phyloP scores from a whole-genome alignment of 2,329 filamentous ascomycete species.

The Gnomoniopsis smithogilvyi region DNA sequence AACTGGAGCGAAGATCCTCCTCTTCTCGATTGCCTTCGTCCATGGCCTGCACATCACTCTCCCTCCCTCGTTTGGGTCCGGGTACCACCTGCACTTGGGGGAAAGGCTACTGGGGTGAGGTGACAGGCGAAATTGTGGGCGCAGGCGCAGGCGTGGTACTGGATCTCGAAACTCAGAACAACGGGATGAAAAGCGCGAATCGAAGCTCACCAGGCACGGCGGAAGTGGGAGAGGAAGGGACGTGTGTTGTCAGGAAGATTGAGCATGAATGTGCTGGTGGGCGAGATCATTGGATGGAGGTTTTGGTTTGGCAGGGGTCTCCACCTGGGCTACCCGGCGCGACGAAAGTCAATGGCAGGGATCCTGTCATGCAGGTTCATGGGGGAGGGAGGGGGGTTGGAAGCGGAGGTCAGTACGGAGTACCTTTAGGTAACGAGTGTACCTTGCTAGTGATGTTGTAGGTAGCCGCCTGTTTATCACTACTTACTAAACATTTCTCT shows the following conservation, averaged over 20 bases:
- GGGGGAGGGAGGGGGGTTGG: no score
- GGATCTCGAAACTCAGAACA: neutral
- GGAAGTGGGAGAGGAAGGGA: neutral
- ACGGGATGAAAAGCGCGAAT: neutral
- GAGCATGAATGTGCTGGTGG: neutral
- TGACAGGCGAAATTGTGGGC: neutral
- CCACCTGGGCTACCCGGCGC: no score
- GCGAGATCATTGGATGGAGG: neutral
- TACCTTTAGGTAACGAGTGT: no score
- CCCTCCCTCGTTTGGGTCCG: slow-evolving; percentile 14
- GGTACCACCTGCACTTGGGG: neutral
- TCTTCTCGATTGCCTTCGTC: slow-evolving; percentile 44
- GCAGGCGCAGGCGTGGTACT: neutral
- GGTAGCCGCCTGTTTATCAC: no score
- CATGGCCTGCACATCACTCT: slow-evolving; percentile 41
- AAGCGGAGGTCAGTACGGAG: no score
- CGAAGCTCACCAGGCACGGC: neutral
- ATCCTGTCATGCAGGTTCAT: neutral
- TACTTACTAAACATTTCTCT: no score
- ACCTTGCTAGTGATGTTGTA: no score
- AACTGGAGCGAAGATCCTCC: slow-evolving; percentile 30
- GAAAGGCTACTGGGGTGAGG: neutral
- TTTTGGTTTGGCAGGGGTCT: neutral
- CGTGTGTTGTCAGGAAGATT: neutral
- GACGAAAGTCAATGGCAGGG: neutral